Conservation (phyloP, 805 yeast genomes). For the Hanseniaspora clermontiae region DNA sequence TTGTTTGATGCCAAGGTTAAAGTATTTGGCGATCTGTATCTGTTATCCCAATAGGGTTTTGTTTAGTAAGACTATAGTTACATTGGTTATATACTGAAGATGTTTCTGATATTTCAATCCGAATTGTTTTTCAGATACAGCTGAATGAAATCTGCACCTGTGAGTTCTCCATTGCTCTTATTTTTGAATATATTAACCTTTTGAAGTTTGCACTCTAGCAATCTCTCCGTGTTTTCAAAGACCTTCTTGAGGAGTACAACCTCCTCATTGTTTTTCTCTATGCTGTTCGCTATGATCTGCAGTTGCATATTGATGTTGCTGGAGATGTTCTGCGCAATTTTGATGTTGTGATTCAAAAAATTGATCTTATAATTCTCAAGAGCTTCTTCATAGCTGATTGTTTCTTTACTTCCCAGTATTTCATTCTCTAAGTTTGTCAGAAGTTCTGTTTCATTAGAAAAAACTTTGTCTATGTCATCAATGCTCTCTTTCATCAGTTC, state of each 20-base stretch:
- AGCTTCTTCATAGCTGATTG: background rate
- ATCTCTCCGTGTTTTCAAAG: background rate
- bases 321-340: background rate
- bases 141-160: background rate
- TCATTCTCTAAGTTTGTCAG: background rate
- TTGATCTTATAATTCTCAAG: background rate
- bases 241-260: background rate
- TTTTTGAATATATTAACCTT: background rate
- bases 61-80: background rate
- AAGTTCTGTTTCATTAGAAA: background rate
- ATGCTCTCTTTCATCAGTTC: background rate
- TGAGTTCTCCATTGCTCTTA: background rate
- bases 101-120: background rate
- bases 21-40: conserved; percentile 59
- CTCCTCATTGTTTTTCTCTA: background rate
- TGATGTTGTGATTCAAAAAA: background rate
- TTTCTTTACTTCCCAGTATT: background rate
- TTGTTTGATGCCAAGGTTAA: conserved; percentile 67
- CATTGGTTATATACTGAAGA: background rate
- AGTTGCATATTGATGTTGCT: background rate
- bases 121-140: background rate
- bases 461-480: conserved; percentile 3
- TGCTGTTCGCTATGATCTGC: background rate
- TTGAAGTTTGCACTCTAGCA: background rate
- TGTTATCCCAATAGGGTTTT: conserved; percentile 28